These are phyloP conservation scores for Nicotiana paniculata DNA, from an alignment of 257 asterid species.

Conservation along the genomic window DNA sequence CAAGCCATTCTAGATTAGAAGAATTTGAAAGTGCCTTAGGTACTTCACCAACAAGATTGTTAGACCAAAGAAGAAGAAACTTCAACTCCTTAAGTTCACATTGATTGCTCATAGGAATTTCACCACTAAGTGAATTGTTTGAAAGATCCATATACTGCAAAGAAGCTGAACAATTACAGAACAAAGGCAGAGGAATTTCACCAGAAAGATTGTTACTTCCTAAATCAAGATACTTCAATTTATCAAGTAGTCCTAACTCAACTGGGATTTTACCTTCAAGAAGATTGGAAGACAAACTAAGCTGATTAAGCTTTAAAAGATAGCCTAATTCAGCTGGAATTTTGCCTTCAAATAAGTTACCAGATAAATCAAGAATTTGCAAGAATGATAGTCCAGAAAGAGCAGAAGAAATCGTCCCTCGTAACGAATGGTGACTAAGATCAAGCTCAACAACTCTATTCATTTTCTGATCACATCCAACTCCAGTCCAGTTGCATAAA, in stretches of 20 bases:
- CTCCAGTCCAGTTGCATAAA: constrained; percentile 65
- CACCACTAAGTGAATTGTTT: constrained; percentile 64
- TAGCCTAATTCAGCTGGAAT: constrained; percentile 54
- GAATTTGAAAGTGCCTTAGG: constrained; percentile 58
- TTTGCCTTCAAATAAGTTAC: constrained; percentile 53
- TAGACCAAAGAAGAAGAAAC: constrained; percentile 80
- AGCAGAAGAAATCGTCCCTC: constrained; percentile 51
- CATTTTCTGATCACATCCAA: constrained; percentile 35
- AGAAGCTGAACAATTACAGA: constrained; percentile 46
- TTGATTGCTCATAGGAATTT: constrained; percentile 38
- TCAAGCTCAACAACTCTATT: constrained; percentile 50
- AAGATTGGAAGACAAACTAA: constrained; percentile 57
- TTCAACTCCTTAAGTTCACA: constrained; percentile 45
- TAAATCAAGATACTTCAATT: constrained; percentile 55
- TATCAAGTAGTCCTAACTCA: constrained; percentile 34
- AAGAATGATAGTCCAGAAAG: constrained; percentile 45
- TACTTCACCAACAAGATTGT: constrained; percentile 46
- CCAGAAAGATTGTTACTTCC: constrained; percentile 62
- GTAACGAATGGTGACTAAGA: constrained; percentile 47
- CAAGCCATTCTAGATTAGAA: constrained; percentile 67
- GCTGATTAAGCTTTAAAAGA: constrained; percentile 37
- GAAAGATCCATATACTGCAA: constrained; percentile 67
- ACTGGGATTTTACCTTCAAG: constrained; percentile 53
- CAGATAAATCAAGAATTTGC: constrained; percentile 57
- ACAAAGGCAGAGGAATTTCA: constrained; percentile 46